Percentiles rank a stretch among this genome's conserved stretches.
These are phyloP conservation scores for Eutrema salsugineum DNA, from an alignment of 441 rosid genomes.

Conservation along the genomic window DNA sequence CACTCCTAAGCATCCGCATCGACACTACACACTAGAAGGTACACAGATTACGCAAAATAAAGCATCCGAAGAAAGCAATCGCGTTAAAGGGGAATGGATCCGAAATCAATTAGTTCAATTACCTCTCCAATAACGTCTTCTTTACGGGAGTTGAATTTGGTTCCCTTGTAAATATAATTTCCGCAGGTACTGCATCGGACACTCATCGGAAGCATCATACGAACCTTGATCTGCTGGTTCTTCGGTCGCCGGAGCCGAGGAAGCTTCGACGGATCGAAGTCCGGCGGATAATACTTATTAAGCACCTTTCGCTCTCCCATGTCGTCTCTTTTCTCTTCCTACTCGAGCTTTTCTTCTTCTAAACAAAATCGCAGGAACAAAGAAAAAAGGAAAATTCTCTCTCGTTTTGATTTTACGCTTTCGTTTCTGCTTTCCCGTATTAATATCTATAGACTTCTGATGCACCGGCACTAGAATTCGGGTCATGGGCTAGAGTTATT, in stretches of 20 bases:
- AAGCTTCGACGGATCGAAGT: slow-evolving; percentile 80
- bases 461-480: background rate
- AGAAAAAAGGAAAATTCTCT: background rate
- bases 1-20: background rate
- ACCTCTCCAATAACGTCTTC: slow-evolving; percentile 73
- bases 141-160: slow-evolving; percentile 72
- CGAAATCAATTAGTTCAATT: background rate
- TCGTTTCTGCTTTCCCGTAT: background rate
- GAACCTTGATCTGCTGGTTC: slow-evolving; percentile 81
- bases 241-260: slow-evolving; percentile 65
- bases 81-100: background rate
- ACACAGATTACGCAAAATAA: background rate
- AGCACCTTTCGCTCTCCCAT: slow-evolving; percentile 97
- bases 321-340: slow-evolving; percentile 8
- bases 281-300: slow-evolving; percentile 89
- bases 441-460: background rate
- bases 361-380: background rate
- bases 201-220: slow-evolving; percentile 84
- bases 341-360: slow-evolving; percentile 8
- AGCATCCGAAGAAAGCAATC: background rate
- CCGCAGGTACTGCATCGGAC: slow-evolving; percentile 86
- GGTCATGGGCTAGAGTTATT: background rate
- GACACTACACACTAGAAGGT: background rate
- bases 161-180: slow-evolving; percentile 72
- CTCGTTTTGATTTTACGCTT: background rate